Evolutionary conservation across 2,329 filamentous ascomycete genomes (phyloP).

Genomic region (Phialemonium atrogriseum): DNA sequence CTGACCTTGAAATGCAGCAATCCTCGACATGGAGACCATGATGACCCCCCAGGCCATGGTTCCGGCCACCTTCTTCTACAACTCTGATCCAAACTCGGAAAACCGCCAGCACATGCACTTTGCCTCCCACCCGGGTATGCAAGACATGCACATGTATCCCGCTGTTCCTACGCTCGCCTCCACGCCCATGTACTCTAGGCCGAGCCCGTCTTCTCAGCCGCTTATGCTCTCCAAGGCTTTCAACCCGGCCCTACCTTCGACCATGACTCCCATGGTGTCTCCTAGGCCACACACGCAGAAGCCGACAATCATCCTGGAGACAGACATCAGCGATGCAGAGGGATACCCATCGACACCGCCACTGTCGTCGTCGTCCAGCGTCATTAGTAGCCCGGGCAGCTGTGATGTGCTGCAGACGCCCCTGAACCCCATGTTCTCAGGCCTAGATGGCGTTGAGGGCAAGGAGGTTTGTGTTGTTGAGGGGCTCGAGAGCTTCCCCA

Average conservation of each 20-base stretch:
- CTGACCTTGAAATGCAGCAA: conserved; percentile 15
- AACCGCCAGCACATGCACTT: conserved; percentile 70
- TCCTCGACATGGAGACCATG: conserved; percentile 56
- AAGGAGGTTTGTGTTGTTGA: conserved; percentile 68
- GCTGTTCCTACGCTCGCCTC: conserved; percentile 51
- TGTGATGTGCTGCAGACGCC: conserved; percentile 76
- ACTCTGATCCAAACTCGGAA: conserved; percentile 67
- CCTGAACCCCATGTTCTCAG: conserved; percentile 69
- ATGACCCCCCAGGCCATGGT: conserved; percentile 52
- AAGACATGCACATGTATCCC: conserved; percentile 44
- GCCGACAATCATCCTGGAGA: conserved; percentile 72
- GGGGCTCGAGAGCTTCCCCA: conserved; percentile 63
- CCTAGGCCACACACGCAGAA: conserved; percentile 68
- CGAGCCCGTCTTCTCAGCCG: conserved; percentile 57
- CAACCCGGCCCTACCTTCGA: conserved; percentile 45
- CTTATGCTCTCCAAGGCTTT: conserved; percentile 40
- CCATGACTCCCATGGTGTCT: conserved; percentile 68
- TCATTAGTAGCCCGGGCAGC: conserved; percentile 75
- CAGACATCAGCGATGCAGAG: conserved; percentile 57
- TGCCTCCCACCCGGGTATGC: conserved; percentile 40
- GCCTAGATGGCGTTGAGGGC: conserved; percentile 56
- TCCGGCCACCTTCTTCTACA: conserved; percentile 79
- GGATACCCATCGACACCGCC: conserved; percentile 82
- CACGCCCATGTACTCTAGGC: conserved; percentile 57
- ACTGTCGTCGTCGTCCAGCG: conserved; percentile 76